These are phyloP conservation scores for Schoenoplectus tabernaemontani DNA, from an alignment of 202 grass and related monocot genomes.

Conservation along the genomic window DNA sequence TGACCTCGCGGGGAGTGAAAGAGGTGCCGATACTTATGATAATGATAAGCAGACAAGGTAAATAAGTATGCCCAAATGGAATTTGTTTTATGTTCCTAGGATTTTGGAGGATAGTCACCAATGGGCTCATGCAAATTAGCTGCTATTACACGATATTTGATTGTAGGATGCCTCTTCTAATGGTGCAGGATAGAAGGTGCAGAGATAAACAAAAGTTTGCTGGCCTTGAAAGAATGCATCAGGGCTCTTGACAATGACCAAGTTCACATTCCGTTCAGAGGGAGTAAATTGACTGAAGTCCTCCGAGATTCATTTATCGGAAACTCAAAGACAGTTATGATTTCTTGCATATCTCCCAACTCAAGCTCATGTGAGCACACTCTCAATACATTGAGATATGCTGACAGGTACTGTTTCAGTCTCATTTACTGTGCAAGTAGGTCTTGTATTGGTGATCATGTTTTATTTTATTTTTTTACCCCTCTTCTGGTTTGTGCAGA, in stretches of 20 bases:
- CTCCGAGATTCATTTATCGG: conserved; percentile 47
- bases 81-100: conserved; percentile 8
- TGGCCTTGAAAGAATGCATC: conserved; percentile 46
- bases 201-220: conserved; percentile 45
- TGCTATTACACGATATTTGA: neutral
- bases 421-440: neutral
- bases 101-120: neutral
- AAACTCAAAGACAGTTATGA: conserved; percentile 43
- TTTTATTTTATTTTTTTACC: neutral
- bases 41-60: conserved; percentile 56
- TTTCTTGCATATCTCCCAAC: conserved; percentile 46
- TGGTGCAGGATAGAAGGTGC: conserved; percentile 40
- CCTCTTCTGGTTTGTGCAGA: conserved; percentile 20
- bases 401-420: conserved; percentile 34
- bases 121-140: neutral
- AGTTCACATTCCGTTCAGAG: conserved; percentile 48
- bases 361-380: conserved; percentile 45
- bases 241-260: conserved; percentile 42
- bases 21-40: conserved; percentile 44
- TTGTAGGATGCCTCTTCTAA: conserved; percentile 13
- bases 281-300: conserved; percentile 45
- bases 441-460: neutral
- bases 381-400: conserved; percentile 45
- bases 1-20: conserved; percentile 47
- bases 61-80: neutral